Evolutionary conservation across 768 basidiomycete species (phyloP).

Genomic region (Holtermanniella nyarrowii): DNA sequence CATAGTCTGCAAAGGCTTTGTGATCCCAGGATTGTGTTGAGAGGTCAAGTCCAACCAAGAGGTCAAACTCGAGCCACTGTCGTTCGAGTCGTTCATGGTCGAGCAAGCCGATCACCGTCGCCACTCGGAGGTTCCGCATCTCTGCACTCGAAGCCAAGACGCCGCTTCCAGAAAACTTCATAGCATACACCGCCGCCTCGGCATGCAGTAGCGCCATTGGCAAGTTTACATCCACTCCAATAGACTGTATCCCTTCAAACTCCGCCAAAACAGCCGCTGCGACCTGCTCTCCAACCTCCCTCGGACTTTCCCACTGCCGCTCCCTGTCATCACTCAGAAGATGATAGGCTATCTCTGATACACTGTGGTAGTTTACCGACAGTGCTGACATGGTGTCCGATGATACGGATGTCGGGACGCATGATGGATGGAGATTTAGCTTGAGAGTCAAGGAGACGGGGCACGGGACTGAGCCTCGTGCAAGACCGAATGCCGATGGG

Average conservation of each 20-base stretch:
- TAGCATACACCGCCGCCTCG: constrained; percentile 41
- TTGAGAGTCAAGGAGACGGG: constrained; percentile 48
- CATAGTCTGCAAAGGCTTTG: constrained; percentile 42
- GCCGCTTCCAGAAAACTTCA: constrained; percentile 5
- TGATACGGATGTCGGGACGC: constrained; percentile 47
- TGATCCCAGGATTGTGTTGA: constrained; percentile 40
- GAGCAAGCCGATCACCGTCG: constrained; percentile 59
- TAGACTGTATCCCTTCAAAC: constrained; percentile 39
- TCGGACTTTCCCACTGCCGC: constrained; percentile 47
- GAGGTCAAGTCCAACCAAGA: constrained; percentile 28
- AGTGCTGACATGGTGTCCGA: constrained; percentile 48
- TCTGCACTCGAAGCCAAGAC: constrained; percentile 10
- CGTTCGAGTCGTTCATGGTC: constrained; percentile 55
- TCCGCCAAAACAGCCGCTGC: constrained; percentile 43
- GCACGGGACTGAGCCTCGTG: constrained; percentile 47
- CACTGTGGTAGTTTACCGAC: constrained; percentile 58
- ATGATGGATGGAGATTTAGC: constrained; percentile 39
- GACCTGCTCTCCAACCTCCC: constrained; percentile 45
- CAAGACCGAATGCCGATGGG: constrained; percentile 33
- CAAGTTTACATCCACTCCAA: constrained; percentile 47
- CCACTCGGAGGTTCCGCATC: constrained; percentile 48
- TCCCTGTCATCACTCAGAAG: constrained; percentile 36
- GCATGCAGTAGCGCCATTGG: constrained; percentile 51
- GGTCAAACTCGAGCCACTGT: constrained; percentile 53
- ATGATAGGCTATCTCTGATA: constrained; percentile 45